phyloP scores from a whole-genome alignment of 345 rosid genomes.

The Clausena lansium region DNA sequence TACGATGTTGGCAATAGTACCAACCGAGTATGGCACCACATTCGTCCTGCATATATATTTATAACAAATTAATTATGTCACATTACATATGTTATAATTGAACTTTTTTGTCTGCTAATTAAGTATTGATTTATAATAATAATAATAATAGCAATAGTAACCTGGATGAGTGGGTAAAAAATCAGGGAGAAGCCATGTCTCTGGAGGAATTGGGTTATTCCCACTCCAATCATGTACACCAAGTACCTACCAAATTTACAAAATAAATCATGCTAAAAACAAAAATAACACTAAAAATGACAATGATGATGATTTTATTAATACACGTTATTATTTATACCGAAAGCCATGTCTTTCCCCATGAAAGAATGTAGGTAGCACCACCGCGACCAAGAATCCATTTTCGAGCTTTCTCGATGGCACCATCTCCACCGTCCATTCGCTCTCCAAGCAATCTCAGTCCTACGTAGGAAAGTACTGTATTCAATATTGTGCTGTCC shows the following conservation, averaged over 20 bases:
- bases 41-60: constrained; percentile 33
- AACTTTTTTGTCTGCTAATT: background rate
- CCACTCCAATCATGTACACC: constrained; percentile 77
- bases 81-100: too few species aligned
- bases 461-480: constrained; percentile 42
- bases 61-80: too few species aligned
- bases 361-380: constrained; percentile 55
- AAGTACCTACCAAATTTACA: constrained; percentile 47
- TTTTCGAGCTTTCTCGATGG: constrained; percentile 39
- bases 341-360: constrained; percentile 84
- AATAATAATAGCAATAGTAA: background rate
- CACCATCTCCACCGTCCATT: constrained; percentile 37
- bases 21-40: constrained; percentile 48
- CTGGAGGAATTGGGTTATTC: constrained; percentile 61
- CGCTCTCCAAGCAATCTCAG: constrained; percentile 54
- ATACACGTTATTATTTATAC: constrained; percentile 22
- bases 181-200: constrained; percentile 58
- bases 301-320: background rate
- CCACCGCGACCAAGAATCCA: constrained; percentile 74
- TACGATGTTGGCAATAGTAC: constrained; percentile 60
- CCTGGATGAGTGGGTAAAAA: constrained; percentile 51
- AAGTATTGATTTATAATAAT: background rate
- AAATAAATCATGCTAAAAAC: background rate
- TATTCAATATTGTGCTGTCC: constrained; percentile 55
- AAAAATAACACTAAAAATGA: too few species aligned